Conservation (phyloP, 2,329 filamentous ascomycete genomes). For the Bipolaris gigantea region DNA sequence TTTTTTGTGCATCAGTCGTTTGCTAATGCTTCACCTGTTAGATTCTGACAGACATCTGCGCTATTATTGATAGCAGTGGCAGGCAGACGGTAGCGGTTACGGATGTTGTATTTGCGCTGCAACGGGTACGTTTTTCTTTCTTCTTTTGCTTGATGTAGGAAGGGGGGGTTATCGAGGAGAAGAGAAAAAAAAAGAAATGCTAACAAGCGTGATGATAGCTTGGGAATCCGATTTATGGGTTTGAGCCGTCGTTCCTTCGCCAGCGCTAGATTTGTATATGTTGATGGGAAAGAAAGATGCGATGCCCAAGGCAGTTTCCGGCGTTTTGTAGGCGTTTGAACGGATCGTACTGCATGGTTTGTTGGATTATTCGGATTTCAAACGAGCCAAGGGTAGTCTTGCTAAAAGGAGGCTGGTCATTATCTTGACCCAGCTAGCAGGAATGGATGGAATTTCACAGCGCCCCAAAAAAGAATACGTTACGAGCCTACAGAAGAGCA, state of each 20-base stretch:
- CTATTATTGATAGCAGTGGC: conserved; percentile 31
- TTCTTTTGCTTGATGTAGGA: too few species aligned
- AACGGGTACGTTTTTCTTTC: conserved; percentile 26
- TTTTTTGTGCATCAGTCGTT: too few species aligned
- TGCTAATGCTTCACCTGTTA: conserved; percentile 1
- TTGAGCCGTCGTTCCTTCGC: conserved; percentile 20
- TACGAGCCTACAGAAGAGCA: not conserved
- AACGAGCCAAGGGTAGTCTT: not conserved
- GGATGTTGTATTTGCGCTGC: conserved; percentile 39
- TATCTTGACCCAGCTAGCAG: not conserved
- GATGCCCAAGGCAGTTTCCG: not conserved
- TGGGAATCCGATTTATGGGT: conserved; percentile 31
- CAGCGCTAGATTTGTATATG: conserved; percentile 2
- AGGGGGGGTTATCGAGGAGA: too few species aligned
- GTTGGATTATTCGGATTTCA: too few species aligned
- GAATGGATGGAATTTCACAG: not conserved
- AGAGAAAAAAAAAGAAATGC: not conserved
- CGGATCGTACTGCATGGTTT: too few species aligned
- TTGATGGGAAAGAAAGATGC: not conserved
- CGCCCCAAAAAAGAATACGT: not conserved
- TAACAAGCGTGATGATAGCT: conserved; percentile 15
- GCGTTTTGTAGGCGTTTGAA: not conserved
- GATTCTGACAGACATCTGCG: conserved; percentile 30
- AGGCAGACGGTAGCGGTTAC: conserved; percentile 35
- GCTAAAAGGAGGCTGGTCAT: not conserved